These are phyloP conservation scores for Penicillium sp. DNA, from an alignment of 2,329 filamentous ascomycete species.

Conservation along the genomic window DNA sequence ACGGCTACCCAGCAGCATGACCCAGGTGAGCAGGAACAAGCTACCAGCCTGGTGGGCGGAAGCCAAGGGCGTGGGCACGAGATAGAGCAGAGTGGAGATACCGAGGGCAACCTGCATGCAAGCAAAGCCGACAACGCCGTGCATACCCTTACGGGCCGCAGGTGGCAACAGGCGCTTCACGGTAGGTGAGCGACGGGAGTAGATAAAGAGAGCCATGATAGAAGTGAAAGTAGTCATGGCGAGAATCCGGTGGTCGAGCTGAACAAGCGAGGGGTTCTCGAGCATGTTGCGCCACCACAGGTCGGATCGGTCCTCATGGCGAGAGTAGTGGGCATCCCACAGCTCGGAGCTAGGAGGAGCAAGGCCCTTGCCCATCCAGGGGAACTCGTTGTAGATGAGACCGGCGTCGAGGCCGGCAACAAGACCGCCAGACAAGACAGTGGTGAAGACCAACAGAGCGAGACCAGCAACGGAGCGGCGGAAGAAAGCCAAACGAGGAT, in stretches of 20 bases:
- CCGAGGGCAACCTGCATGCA: slow-evolving; percentile 81
- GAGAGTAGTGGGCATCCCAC: slow-evolving; percentile 81
- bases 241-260: slow-evolving; percentile 91
- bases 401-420: slow-evolving; percentile 95
- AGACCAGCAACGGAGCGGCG: slow-evolving; percentile 71
- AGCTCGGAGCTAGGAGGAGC: slow-evolving; percentile 81
- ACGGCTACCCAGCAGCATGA: slow-evolving; percentile 75
- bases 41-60: slow-evolving; percentile 92
- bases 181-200: slow-evolving; percentile 66
- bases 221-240: slow-evolving; percentile 85
- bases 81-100: slow-evolving; percentile 88
- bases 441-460: slow-evolving; percentile 76
- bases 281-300: slow-evolving; percentile 97
- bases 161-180: slow-evolving; percentile 61
- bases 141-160: slow-evolving; percentile 67
- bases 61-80: slow-evolving; percentile 85
- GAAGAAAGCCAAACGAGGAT: slow-evolving; percentile 71
- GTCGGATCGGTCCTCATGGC: slow-evolving; percentile 74
- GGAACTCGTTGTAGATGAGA: slow-evolving; percentile 98
- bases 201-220: slow-evolving; percentile 78
- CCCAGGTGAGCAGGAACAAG: slow-evolving; percentile 79
- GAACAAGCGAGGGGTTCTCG: slow-evolving; percentile 93
- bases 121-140: slow-evolving; percentile 81
- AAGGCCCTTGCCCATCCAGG: slow-evolving; percentile 84
- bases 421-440: slow-evolving; percentile 89